Evolutionary conservation across 2,329 filamentous ascomycete genomes (phyloP), one percentile per base, ranked within the genome.

Genomic region (Berkeleyomyces basicola): DNA sequence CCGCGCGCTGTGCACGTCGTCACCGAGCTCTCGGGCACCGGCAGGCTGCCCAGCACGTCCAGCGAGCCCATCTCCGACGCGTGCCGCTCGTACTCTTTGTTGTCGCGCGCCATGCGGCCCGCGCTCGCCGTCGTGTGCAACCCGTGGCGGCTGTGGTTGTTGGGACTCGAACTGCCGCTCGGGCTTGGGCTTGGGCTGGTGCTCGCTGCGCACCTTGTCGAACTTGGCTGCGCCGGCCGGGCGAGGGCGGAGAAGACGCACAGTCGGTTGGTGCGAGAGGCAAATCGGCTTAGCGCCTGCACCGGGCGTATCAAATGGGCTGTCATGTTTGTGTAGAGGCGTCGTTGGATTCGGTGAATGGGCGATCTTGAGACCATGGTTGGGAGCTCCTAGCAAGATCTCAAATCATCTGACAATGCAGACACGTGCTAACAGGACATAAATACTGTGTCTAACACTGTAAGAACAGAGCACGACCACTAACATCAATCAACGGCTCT

Each of bases 1-100:
- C 93, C 93, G 68, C 92, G 85, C 65, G 80, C 76, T 64, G 87
- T 82, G 74, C 89, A 95, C 4, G 87, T 84, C 68, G 96, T 90
- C 55, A 99, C 83, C 1, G 84, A 84, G 0, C 90, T 96, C 0
- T 90, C 84, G 0, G 92, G 93, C 3, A 82, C 78, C 0, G 90
- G 87, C 0, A 84, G 83, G 67, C 83, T 84, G 47, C 82, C 85
- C 3, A 97, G 79, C 5, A 99, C 85, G 71, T 99, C 85, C 67
- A 97, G 79, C 11, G 63, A 62, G 40, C 49, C 42, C 63, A 65
- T 62, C 42, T 63, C 63, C 7, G 59, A 61, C 4, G 63, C 39
- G 44, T 64, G 39, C 10, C 43, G 42, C n/a, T 39, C 42, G 14
- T 55, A 55, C 3, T 55, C 51, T 7, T 55, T 55, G 7, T n/a